phyloP scores from a whole-genome alignment of 2,329 filamentous ascomycete species.

The Talaromyces sp. region DNA sequence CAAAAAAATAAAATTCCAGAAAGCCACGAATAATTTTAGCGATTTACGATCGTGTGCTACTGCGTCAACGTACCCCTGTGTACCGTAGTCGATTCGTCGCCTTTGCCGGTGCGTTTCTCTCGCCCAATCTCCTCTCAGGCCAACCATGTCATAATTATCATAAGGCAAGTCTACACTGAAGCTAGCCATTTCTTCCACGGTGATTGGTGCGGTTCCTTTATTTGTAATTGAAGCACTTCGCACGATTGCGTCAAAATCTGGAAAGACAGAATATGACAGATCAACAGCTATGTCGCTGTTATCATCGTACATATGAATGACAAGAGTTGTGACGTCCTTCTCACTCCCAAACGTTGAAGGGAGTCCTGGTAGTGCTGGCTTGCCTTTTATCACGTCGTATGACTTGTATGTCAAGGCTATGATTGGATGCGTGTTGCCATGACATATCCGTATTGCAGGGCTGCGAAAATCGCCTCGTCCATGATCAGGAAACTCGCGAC shows the following conservation, averaged over 20 bases:
- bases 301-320: neutral
- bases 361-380: neutral
- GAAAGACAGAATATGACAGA: neutral
- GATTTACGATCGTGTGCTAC: no score
- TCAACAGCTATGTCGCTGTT: neutral
- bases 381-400: neutral
- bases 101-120: neutral
- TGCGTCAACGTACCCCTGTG: neutral
- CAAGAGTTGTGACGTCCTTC: neutral
- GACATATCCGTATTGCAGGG: neutral
- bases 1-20: no score
- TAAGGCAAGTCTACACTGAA: neutral
- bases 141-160: neutral
- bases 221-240: neutral
- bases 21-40: no score
- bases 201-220: neutral
- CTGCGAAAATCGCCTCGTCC: neutral
- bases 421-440: neutral
- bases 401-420: neutral
- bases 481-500: neutral
- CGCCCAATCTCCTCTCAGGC: neutral
- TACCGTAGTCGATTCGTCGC: neutral
- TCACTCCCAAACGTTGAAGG: neutral
- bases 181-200: neutral
- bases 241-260: neutral